Base-by-base conservation (phyloP, 169 alveolate genomes). In the Plasmodium sp. region DNA sequence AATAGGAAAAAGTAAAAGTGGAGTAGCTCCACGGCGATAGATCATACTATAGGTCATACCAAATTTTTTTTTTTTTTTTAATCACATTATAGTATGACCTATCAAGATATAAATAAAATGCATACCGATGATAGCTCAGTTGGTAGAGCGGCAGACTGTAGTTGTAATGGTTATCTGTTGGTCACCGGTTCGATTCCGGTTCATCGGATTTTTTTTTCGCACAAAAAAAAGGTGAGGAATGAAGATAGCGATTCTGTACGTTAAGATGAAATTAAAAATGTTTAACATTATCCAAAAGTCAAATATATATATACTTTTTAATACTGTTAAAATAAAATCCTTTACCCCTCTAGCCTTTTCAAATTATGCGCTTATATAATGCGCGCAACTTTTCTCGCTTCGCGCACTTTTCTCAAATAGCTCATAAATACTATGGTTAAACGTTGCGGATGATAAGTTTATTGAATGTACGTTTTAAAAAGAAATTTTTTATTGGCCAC, bases 101-200 rank as follows among this genome's bases (percentile, higher is more conserved):
- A 12, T 62, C n/a, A n/a, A 18, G 5, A 18, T 0, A 62, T n/a
- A 14, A 0, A 3, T 22, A 18, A 5, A 2, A 62, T 0, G 14
- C 31, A 75, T 88, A 85, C 99, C 99, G 99, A 98, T 96, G 99
- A 97, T 98, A 98, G 99, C 99, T 98, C 99, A 98, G 99, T 98
- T 98, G 99, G 99, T 97, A 98, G 99, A 98, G 99, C 99, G 98
- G 98, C 99, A 97, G 99, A 98, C 99, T 98, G 99, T 98, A 98
- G 99, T 97, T 80, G 95, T 36, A 92, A 98, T 97, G 97, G 99
- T 94, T 93, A 98, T 98, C 99, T 97, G 99, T 97, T 97, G 99
- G 99, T 98, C 99, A 98, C 98, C 97, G 99, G 99, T 98, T 98
- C 99, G 98, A 98, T 97, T 98, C 99, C 99, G 98, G 98, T 98